Conservation (phyloP, 2,329 filamentous ascomycete species). For the Fusarium oxysporum region DNA sequence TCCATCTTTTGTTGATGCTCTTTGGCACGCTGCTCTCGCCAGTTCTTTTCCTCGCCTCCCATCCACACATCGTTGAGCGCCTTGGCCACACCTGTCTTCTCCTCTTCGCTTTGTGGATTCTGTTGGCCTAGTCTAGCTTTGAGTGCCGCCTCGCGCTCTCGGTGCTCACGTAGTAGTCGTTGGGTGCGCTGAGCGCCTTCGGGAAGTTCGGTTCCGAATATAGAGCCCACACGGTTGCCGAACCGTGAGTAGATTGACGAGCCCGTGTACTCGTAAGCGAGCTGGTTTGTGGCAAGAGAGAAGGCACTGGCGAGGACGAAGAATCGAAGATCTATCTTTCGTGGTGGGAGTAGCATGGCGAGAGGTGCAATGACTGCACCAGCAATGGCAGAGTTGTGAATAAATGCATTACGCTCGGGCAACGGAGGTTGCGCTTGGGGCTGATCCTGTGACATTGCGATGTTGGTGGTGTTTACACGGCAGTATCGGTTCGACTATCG, state of each 20-base stretch:
- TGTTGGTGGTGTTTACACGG: not conserved
- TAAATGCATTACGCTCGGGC: conserved; percentile 51
- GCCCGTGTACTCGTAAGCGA: conserved; percentile 68
- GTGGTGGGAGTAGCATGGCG: conserved; percentile 63
- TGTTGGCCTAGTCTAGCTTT: conserved; percentile 34
- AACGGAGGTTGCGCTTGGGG: conserved; percentile 42
- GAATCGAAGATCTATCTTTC: conserved; percentile 63
- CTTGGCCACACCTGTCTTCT: conserved; percentile 49
- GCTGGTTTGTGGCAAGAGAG: conserved; percentile 66
- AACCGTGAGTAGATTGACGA: conserved; percentile 63
- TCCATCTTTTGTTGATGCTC: conserved; percentile 65
- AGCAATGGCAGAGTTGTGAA: conserved; percentile 62
- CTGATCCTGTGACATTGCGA: conserved; percentile 47
- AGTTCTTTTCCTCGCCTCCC: conserved; percentile 66
- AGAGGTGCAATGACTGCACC: conserved; percentile 61
- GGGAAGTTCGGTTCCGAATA: conserved; percentile 66
- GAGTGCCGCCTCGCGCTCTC: conserved; percentile 52
- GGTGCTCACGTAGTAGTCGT: conserved; percentile 60
- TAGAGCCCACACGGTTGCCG: conserved; percentile 54
- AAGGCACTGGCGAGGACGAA: conserved; percentile 62
- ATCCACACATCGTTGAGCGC: conserved; percentile 66
- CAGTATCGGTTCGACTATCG: not conserved
- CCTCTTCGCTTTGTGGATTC: conserved; percentile 38
- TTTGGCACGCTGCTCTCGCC: conserved; percentile 64
- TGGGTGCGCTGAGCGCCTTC: conserved; percentile 64